phyloP scores from a whole-genome alignment of 2,329 filamentous ascomycete species.

The Penicillium sp. region DNA sequence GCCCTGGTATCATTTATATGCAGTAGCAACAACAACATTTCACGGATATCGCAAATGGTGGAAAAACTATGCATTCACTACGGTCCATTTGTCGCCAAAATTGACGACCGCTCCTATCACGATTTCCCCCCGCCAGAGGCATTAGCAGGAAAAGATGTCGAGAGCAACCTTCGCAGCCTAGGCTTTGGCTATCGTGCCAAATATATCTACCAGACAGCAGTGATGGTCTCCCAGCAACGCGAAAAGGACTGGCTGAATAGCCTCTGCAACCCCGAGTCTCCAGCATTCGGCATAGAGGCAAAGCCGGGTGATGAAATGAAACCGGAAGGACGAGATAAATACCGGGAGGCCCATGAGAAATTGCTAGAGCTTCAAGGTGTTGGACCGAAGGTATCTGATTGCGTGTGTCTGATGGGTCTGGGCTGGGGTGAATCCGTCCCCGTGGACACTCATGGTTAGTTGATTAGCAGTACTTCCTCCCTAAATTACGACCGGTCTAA shows the following conservation, averaged over 20 bases:
- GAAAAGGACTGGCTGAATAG: slow-evolving; percentile 75
- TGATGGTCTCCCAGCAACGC: slow-evolving; percentile 69
- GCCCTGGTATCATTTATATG: slow-evolving; percentile 93
- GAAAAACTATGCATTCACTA: slow-evolving; percentile 89
- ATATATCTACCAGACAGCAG: slow-evolving; percentile 86
- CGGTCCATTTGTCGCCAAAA: slow-evolving; percentile 72
- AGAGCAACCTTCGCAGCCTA: slow-evolving; percentile 75
- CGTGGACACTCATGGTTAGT: slow-evolving; percentile 81
- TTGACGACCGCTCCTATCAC: slow-evolving; percentile 75
- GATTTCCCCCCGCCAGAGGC: slow-evolving; percentile 82
- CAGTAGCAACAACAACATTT: slow-evolving; percentile 98
- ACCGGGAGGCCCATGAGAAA: slow-evolving; percentile 77
- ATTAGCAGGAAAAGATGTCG: slow-evolving; percentile 75
- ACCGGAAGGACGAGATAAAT: slow-evolving; percentile 64
- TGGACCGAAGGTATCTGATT: slow-evolving; percentile 95
- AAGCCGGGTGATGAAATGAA: slow-evolving; percentile 53
- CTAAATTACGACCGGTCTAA: slow-evolving; percentile 6
- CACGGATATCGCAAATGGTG: slow-evolving; percentile 94
- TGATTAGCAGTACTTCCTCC: neutral
- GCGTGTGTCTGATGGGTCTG: slow-evolving; percentile 92
- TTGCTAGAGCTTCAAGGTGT: slow-evolving; percentile 83
- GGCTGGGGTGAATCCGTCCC: slow-evolving; percentile 96
- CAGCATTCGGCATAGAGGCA: slow-evolving; percentile 57
- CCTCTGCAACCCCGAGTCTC: slow-evolving; percentile 76
- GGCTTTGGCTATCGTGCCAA: slow-evolving; percentile 95